phyloP scores from a whole-genome alignment of 768 basidiomycete species.

The Hypholoma fasciculare region DNA sequence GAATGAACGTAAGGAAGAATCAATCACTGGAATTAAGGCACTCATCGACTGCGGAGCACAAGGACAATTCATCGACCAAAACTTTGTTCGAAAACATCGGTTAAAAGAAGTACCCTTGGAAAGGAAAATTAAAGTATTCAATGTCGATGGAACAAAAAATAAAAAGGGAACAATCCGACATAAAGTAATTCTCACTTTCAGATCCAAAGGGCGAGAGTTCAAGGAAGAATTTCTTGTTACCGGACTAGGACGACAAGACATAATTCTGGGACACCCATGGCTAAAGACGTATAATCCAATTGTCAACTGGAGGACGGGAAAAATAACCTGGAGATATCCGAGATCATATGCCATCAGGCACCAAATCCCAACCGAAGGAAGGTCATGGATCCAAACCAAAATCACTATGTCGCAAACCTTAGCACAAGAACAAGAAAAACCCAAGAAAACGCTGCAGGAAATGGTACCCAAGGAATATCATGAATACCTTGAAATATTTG shows the following conservation, averaged over 20 bases:
- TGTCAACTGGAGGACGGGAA: conserved; percentile 16
- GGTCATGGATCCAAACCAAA: neutral
- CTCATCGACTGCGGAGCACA: conserved; percentile 9
- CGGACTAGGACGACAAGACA: conserved; percentile 7
- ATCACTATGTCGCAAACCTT: neutral
- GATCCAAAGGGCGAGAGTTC: neutral
- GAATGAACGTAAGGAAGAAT: neutral
- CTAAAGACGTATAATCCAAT: conserved; percentile 18
- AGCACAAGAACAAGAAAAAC: neutral
- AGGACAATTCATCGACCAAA: conserved; percentile 15
- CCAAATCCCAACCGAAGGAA: too few relatives aligned
- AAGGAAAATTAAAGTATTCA: neutral
- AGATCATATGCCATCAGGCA: too few relatives aligned
- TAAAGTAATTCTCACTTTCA: neutral
- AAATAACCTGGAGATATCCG: conserved; percentile 11
- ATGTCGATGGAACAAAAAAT: neutral
- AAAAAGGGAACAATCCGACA: neutral
- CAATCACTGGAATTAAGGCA: conserved; percentile 2
- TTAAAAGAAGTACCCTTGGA: neutral
- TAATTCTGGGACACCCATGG: conserved; percentile 21
- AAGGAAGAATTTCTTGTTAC: conserved; percentile 12
- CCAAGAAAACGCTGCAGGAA: neutral
- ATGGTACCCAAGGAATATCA: neutral
- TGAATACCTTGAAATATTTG: neutral
- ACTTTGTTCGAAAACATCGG: neutral